Percentiles rank a stretch among this genome's conserved stretches.
These are phyloP conservation scores for Chamaenerion angustifolium DNA, from an alignment of 345 rosid species.

Conservation along the genomic window DNA sequence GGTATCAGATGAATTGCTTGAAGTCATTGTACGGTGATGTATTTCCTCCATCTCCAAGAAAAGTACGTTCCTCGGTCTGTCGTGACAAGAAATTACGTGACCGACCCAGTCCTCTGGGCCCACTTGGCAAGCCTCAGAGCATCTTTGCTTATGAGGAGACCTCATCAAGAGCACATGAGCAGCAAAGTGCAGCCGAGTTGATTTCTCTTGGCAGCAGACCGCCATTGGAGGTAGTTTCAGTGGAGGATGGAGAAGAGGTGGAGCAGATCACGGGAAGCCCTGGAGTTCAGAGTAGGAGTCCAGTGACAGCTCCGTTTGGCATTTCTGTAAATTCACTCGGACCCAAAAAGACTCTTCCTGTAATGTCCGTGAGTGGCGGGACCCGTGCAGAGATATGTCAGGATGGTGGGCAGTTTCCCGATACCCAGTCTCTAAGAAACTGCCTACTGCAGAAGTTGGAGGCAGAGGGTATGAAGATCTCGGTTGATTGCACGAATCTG, in stretches of 20 bases:
- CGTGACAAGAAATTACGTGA: slow-evolving; percentile 53
- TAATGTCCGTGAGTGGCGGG: slow-evolving; percentile 11
- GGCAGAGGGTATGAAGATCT: slow-evolving; percentile 9
- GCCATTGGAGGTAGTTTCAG: slow-evolving; percentile 60
- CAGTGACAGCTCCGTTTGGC: slow-evolving; percentile 77
- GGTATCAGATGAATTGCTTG: no score
- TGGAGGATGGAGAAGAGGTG: slow-evolving; percentile 88
- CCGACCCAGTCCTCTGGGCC: slow-evolving; percentile 68
- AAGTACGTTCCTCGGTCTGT: slow-evolving; percentile 40
- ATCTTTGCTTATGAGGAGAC: slow-evolving; percentile 25
- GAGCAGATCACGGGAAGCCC: slow-evolving; percentile 68
- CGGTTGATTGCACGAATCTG: slow-evolving; percentile 7
- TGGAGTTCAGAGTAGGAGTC: slow-evolving; percentile 51
- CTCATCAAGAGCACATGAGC: slow-evolving; percentile 35
- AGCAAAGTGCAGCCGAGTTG: slow-evolving; percentile 54
- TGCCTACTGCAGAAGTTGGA: slow-evolving; percentile 6
- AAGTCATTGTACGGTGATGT: slow-evolving; percentile 52
- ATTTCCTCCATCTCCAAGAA: slow-evolving; percentile 50
- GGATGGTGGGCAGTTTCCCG: slow-evolving; percentile 8
- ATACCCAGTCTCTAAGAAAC: slow-evolving; percentile 9
- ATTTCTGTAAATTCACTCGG: slow-evolving; percentile 35
- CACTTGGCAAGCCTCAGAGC: slow-evolving; percentile 61
- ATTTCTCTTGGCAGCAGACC: slow-evolving; percentile 70
- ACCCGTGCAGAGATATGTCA: slow-evolving; percentile 14
- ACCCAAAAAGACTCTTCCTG: slow-evolving; percentile 27